phyloP scores from a whole-genome alignment of 2,329 filamentous ascomycete species.

The Phoma sp. region DNA sequence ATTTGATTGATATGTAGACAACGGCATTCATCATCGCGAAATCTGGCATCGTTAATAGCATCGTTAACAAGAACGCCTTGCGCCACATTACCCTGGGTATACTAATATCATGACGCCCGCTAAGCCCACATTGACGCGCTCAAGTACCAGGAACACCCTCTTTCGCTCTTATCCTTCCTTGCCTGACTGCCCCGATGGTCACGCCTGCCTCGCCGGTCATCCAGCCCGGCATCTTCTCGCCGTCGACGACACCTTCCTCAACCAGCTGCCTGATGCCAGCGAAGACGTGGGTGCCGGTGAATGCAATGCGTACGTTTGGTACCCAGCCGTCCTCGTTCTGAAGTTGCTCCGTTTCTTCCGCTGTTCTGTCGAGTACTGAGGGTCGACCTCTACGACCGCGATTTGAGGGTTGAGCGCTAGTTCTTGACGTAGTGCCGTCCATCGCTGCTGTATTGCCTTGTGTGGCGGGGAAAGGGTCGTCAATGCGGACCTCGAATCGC shows the following conservation, averaged over 20 bases:
- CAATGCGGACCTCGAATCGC: slow-evolving; percentile 58
- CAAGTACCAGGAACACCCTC: slow-evolving; percentile 34
- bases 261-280: slow-evolving; percentile 80
- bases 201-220: slow-evolving; percentile 88
- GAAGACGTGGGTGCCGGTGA: slow-evolving; percentile 81
- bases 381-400: slow-evolving; percentile 39
- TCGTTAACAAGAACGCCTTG: slow-evolving; percentile 18
- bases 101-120: slow-evolving; percentile 25
- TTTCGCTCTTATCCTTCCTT: slow-evolving; percentile 65
- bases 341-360: slow-evolving; percentile 39
- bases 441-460: slow-evolving; percentile 8
- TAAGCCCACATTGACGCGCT: slow-evolving; percentile 13
- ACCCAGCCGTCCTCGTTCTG: slow-evolving; percentile 54
- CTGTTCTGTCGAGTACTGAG: slow-evolving; percentile 44
- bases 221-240: slow-evolving; percentile 84
- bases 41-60: not conserved
- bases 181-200: slow-evolving; percentile 72
- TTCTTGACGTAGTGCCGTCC: slow-evolving; percentile 25
- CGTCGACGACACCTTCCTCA: slow-evolving; percentile 77
- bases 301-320: slow-evolving; percentile 70
- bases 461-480: slow-evolving; percentile 52
- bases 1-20: not conserved
- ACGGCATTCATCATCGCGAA: not conserved
- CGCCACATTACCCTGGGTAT: slow-evolving; percentile 35
- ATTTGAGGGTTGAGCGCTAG: slow-evolving; percentile 21